phyloP scores from a whole-genome alignment of 352 stramenopile genomes.

The Globisporangium emineosum region DNA sequence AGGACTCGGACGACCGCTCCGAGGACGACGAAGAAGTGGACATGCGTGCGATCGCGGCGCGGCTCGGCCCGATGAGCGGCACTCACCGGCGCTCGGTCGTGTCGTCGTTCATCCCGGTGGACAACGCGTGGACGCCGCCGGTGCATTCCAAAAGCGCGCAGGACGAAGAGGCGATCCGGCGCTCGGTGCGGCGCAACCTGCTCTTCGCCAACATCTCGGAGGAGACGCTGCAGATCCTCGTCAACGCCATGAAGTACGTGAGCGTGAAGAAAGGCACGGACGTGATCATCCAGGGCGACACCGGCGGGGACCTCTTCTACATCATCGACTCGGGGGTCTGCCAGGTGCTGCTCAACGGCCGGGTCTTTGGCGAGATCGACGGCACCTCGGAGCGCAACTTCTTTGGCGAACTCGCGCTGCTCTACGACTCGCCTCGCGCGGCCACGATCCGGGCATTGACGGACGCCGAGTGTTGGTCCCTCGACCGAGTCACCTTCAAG shows the following conservation, averaged over 20 bases:
- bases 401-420: conserved; percentile 93
- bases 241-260: conserved; percentile 73
- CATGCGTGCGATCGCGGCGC: conserved; percentile 35
- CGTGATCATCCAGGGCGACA: conserved; percentile 72
- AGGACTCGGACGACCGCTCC: conserved; percentile 18
- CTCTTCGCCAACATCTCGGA: conserved; percentile 69
- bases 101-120: conserved; percentile 49
- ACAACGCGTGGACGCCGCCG: conserved; percentile 50
- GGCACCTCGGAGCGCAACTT: conserved; percentile 57
- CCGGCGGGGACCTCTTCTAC: conserved; percentile 85
- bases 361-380: conserved; percentile 55
- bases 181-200: conserved; percentile 56
- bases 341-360: conserved; percentile 55
- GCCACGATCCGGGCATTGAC: conserved; percentile 77
- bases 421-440: conserved; percentile 89
- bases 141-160: conserved; percentile 46
- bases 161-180: conserved; percentile 51
- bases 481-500: conserved; percentile 81
- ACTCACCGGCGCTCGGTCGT: conserved; percentile 52
- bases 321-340: conserved; percentile 89
- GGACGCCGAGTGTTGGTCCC: conserved; percentile 81
- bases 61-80: conserved; percentile 31
- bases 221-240: conserved; percentile 58
- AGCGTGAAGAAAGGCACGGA: conserved; percentile 34
- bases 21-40: conserved; percentile 38